Base-by-base conservation (phyloP, 106 monocot species). In the Narthecium ossifragum region DNA sequence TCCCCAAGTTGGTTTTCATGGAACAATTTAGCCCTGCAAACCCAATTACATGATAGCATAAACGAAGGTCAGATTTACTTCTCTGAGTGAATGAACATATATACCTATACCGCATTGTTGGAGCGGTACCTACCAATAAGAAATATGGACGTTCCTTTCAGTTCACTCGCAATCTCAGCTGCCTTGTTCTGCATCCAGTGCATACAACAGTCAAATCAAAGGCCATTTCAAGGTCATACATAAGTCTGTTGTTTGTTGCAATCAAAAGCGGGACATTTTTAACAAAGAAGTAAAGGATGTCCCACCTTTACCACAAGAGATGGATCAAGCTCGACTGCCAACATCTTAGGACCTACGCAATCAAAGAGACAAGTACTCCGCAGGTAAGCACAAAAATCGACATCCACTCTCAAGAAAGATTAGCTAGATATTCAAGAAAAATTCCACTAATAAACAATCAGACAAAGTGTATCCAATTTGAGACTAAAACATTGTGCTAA, bases 81-180 rank as follows among this genome's bases (percentile, higher is more conserved):
- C 18, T 18, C 18, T 13, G 11, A 13, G 18, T 43, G 24, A 23
- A 11, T 23, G 26, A 4, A 51, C 0, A 51, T 51, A 24, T 51
- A 23, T 26, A 51, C 11, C 15, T 2, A 11, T 51, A 55, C 15
- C 31, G 0, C 28, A 25, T 11, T 17, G 14, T 17, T 14, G 31
- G 13, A 7, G 24, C 26, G 14, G n/a, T 1, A 34, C 68, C 51
- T 70, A 90, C 90, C 90, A 63, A 85, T 76, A 60, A 90, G 80
- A 79, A 90, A 90, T 53, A 90, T 57, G 50, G 85, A 90, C 23
- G 90, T 82, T 46, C 90, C 90, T 78, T 85, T 90, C 73, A 90
- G 61, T 24, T 59, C 72, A 55, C 60, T 34, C 3, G 63, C 56
- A 6, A 85, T 39, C 48, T 90, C 81, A 26, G 37, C 36, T 66